Conservation (phyloP, 106 monocot species). For the Dendrobium huoshanense region DNA sequence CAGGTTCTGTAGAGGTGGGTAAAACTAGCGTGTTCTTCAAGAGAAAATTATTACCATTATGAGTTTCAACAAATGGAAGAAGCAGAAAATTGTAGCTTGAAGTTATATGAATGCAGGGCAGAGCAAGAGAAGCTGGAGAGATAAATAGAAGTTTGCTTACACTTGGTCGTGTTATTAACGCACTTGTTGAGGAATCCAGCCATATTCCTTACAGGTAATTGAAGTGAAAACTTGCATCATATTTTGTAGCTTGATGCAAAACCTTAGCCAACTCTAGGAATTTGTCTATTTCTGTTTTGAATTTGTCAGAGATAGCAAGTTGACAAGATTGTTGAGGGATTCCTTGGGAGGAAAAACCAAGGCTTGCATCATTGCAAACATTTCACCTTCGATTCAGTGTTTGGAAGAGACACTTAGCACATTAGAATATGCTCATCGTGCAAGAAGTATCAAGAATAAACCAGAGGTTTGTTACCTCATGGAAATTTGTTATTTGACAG, state of each 20-base stretch:
- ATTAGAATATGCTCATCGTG: conserved; percentile 94
- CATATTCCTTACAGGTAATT: conserved; percentile 89
- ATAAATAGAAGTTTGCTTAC: conserved; percentile 97
- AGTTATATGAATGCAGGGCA: conserved; percentile 45
- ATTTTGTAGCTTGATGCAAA: neutral
- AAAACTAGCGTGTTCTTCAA: neutral
- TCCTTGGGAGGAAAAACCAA: conserved; percentile 98
- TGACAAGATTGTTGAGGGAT: conserved; percentile 94
- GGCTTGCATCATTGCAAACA: conserved; percentile 97
- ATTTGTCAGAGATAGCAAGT: conserved; percentile 78
- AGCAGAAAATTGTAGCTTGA: neutral
- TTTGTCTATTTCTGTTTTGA: too few relatives aligned
- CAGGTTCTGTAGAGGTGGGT: conserved; percentile 82
- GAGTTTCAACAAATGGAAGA: neutral
- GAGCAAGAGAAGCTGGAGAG: conserved; percentile 96
- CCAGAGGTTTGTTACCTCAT: conserved; percentile 46
- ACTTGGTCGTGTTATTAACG: conserved; percentile 93
- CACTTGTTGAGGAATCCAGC: conserved; percentile 90
- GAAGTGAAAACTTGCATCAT: conserved; percentile 4
- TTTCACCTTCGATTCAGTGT: conserved; percentile 86
- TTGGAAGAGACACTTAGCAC: conserved; percentile 98
- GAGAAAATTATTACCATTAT: neutral
- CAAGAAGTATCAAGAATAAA: conserved; percentile 94
- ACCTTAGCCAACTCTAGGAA: too few relatives aligned
- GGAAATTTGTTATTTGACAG: neutral